A percentile compares a stretch with the other conserved stretches of the same genome.
These are phyloP conservation scores for Claviceps cyperi DNA, from an alignment of 2,329 filamentous ascomycete genomes.

Conservation along the genomic window DNA sequence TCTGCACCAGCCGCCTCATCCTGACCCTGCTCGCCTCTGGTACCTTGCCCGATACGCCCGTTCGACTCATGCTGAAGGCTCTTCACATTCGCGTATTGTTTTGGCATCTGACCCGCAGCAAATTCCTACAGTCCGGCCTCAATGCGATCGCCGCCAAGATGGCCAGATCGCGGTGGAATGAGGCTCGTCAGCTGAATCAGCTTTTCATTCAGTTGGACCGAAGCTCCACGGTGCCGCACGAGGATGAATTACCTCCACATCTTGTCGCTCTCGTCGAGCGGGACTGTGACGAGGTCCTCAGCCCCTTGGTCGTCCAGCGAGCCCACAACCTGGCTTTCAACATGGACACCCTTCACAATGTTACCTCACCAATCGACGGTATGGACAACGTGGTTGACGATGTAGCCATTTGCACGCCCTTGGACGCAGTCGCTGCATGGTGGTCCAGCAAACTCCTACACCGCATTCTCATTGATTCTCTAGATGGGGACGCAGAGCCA, in stretches of 20 bases:
- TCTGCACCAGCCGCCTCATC: constrained; percentile 74
- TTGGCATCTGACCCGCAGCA: constrained; percentile 58
- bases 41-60: constrained; percentile 71
- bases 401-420: constrained; percentile 66
- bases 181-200: constrained; percentile 52
- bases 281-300: constrained; percentile 71
- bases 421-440: constrained; percentile 87
- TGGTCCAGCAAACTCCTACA: constrained; percentile 66
- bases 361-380: constrained; percentile 48
- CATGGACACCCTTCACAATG: constrained; percentile 54
- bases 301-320: constrained; percentile 62
- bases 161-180: constrained; percentile 66
- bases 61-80: constrained; percentile 78
- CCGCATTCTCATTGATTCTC: constrained; percentile 47
- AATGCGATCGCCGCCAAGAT: constrained; percentile 59
- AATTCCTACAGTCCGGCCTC: constrained; percentile 48
- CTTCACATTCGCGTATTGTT: constrained; percentile 81
- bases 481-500: constrained; percentile 34
- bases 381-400: constrained; percentile 80
- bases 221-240: constrained; percentile 30
- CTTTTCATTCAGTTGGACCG: constrained; percentile 27
- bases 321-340: constrained; percentile 88
- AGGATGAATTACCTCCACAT: constrained; percentile 56
- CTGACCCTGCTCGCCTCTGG: constrained; percentile 78
- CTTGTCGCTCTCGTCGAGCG: constrained; percentile 61